Evolutionary conservation across 148 eudicot genomes (phyloP).

Genomic region (Rheum nobile): DNA sequence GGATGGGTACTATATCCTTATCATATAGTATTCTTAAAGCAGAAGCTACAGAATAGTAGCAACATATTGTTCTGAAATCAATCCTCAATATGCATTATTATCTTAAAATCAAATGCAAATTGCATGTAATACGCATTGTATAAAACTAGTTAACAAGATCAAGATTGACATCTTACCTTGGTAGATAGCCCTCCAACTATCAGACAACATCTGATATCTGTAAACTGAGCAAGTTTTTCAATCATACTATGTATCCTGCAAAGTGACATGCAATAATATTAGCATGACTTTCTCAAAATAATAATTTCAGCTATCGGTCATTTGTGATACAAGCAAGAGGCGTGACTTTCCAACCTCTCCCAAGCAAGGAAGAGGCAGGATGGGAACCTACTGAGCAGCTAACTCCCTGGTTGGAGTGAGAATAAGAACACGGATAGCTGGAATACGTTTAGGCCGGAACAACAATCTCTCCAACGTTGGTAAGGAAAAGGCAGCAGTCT

Average conservation of each 20-base stretch:
- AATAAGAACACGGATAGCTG: too few species aligned
- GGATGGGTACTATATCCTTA: too few species aligned
- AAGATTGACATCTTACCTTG: constrained; percentile 42
- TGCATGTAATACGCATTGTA: neutral
- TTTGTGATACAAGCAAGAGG: too few species aligned
- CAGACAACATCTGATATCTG: constrained; percentile 7
- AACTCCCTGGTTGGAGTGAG: constrained; percentile 93
- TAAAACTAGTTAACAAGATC: neutral
- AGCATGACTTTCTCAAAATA: neutral
- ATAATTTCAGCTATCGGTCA: neutral
- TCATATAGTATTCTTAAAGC: neutral
- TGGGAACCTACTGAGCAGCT: constrained; percentile 83
- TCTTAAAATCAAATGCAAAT: neutral
- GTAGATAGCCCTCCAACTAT: constrained; percentile 72
- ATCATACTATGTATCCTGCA: too few species aligned
- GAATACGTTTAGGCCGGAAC: too few species aligned
- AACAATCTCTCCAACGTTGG: too few species aligned
- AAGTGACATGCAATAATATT: too few species aligned
- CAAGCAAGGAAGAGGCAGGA: too few species aligned
- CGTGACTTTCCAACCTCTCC: too few species aligned
- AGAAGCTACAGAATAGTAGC: neutral
- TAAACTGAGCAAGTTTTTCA: too few species aligned
- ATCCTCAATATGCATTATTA: neutral
- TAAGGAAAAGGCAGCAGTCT: constrained; percentile 93
- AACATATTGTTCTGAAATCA: neutral